Percentiles rank a stretch among this genome's conserved stretches.
These are phyloP conservation scores for Berkeleyomyces basicola DNA, from an alignment of 2,329 filamentous ascomycete genomes.

Conservation along the genomic window DNA sequence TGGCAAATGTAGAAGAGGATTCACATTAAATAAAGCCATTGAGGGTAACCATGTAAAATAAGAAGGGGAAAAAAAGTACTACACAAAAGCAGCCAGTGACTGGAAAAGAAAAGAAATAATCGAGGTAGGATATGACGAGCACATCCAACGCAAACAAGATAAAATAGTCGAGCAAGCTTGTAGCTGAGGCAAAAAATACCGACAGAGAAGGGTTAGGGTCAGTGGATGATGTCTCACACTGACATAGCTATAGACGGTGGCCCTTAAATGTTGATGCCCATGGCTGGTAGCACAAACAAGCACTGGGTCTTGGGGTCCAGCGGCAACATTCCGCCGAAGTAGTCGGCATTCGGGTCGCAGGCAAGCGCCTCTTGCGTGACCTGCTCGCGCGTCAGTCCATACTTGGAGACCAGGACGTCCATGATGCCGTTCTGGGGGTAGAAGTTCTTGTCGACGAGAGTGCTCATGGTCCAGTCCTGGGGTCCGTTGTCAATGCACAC, in stretches of 20 bases:
- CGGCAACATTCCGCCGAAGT: conserved; percentile 2
- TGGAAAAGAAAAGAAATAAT: background rate
- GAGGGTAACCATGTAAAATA: background rate
- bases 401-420: conserved; percentile 12
- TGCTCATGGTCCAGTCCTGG: conserved; percentile 1
- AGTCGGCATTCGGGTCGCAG: conserved; percentile 8
- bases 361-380: conserved; percentile 1
- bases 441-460: conserved; percentile 7
- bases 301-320: conserved; percentile 7
- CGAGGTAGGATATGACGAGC: background rate
- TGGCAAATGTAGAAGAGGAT: background rate
- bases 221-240: background rate
- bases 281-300: conserved; percentile 6
- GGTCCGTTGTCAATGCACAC: conserved; percentile 7
- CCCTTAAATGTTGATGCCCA: background rate
- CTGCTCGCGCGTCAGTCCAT: conserved; percentile 10
- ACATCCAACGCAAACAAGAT: background rate
- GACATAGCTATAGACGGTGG: background rate
- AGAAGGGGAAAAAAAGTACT: background rate
- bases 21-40: background rate
- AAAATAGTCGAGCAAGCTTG: background rate
- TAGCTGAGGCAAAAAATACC: background rate
- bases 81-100: background rate
- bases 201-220: background rate
- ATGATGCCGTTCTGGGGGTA: conserved; percentile 8